phyloP scores from a whole-genome alignment of 176 grass and related monocot genomes.

The Musa beccarii region DNA sequence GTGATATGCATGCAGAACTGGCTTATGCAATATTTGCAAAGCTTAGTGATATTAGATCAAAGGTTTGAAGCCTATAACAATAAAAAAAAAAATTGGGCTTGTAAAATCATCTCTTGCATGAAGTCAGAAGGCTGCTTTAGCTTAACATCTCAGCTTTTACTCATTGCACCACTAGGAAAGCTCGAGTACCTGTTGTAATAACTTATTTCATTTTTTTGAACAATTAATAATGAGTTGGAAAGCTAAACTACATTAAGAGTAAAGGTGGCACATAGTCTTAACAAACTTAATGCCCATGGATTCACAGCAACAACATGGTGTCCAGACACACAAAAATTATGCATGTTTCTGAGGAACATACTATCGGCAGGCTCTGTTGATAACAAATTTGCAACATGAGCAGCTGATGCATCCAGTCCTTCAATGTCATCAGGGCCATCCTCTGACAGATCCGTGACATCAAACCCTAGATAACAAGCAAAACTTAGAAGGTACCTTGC shows the following conservation, averaged over 20 bases:
- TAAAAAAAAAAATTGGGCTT: neutral
- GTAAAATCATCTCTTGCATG: neutral
- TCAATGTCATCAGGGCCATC: constrained; percentile 63
- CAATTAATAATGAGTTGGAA: neutral
- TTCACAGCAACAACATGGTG: neutral
- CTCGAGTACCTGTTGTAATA: too few species aligned
- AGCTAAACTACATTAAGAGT: neutral
- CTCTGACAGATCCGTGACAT: constrained; percentile 80
- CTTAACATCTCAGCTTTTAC: neutral
- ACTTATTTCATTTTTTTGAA: neutral
- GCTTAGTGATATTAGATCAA: neutral
- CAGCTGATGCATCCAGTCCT: constrained; percentile 82
- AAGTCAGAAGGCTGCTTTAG: neutral
- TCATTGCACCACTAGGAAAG: neutral
- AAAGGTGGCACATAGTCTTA: neutral
- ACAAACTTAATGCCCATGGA: neutral
- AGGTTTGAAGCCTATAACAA: neutral
- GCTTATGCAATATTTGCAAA: too few species aligned
- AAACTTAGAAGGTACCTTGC: neutral
- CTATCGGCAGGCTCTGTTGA: constrained; percentile 84
- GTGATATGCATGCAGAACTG: neutral
- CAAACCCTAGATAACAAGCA: constrained; percentile 61
- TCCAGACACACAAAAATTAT: neutral
- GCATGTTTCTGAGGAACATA: constrained; percentile 28
- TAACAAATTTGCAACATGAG: constrained; percentile 90